Conservation (phyloP, 441 rosid species). For the Sinapis alba region DNA sequence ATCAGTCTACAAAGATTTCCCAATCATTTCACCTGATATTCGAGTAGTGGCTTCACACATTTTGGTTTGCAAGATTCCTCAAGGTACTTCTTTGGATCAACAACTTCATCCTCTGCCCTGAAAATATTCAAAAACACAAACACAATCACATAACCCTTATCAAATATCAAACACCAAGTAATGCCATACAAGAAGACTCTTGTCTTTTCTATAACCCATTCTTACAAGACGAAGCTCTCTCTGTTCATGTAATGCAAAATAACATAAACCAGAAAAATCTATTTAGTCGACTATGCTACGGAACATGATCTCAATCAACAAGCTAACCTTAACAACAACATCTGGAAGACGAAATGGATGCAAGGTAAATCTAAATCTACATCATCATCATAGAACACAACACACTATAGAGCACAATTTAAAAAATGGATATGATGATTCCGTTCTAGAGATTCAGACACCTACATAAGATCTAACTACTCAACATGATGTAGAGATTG, state of each 20-base stretch:
- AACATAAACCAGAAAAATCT: too few relatives aligned
- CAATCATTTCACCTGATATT: conserved; percentile 57
- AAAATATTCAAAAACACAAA: conserved; percentile 16
- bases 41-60: conserved; percentile 63
- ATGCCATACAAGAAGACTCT: background rate
- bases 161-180: background rate
- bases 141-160: too few relatives aligned
- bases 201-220: too few relatives aligned
- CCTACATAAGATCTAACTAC: background rate
- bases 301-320: background rate
- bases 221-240: too few relatives aligned
- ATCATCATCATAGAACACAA: background rate
- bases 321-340: background rate
- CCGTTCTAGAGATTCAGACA: conserved; percentile 1
- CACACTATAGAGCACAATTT: background rate
- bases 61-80: conserved; percentile 77
- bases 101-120: conserved; percentile 78
- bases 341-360: background rate
- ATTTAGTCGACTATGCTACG: background rate
- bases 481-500: conserved; percentile 5
- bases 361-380: background rate
- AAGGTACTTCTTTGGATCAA: conserved; percentile 63
- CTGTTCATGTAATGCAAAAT: too few relatives aligned
- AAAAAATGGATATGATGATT: background rate
- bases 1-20: too few relatives aligned